Conservation (phyloP, 345 rosid species). For the Melastoma malabathricum region DNA sequence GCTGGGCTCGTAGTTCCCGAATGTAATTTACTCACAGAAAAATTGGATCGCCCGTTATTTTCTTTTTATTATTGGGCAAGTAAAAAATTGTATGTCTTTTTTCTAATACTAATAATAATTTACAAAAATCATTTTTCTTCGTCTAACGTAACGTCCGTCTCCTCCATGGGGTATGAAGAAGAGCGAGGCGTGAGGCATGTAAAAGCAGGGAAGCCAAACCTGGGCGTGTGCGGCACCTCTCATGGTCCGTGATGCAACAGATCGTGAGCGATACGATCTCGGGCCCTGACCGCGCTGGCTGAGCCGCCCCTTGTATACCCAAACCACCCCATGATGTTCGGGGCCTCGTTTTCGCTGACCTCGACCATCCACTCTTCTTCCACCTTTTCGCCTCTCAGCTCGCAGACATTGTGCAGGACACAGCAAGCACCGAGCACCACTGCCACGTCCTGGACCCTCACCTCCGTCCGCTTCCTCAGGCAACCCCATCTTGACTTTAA, state of each 20-base stretch:
- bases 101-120: too few species aligned
- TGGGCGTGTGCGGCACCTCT: too few species aligned
- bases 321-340: constrained; percentile 10
- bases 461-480: constrained; percentile 33
- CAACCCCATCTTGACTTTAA: constrained; percentile 39
- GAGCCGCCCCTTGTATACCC: constrained; percentile 7
- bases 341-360: constrained; percentile 23
- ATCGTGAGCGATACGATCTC: constrained; percentile 42
- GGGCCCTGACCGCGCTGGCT: constrained; percentile 15
- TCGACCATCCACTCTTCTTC: constrained; percentile 17
- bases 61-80: too few species aligned
- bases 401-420: constrained; percentile 41
- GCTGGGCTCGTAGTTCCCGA: too few species aligned
- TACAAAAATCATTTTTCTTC: too few species aligned
- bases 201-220: too few species aligned
- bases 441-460: constrained; percentile 39
- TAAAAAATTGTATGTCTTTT: too few species aligned
- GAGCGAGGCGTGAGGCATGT: too few species aligned
- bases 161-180: too few species aligned
- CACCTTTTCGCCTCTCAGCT: constrained; percentile 29
- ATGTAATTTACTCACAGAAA: too few species aligned
- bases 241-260: constrained; percentile 28
- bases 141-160: too few species aligned
- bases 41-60: too few species aligned
- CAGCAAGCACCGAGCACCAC: constrained; percentile 45